These are phyloP conservation scores for Sequoia sempervirens DNA, from an alignment of 75 land plant genomes.

Conservation along the genomic window DNA sequence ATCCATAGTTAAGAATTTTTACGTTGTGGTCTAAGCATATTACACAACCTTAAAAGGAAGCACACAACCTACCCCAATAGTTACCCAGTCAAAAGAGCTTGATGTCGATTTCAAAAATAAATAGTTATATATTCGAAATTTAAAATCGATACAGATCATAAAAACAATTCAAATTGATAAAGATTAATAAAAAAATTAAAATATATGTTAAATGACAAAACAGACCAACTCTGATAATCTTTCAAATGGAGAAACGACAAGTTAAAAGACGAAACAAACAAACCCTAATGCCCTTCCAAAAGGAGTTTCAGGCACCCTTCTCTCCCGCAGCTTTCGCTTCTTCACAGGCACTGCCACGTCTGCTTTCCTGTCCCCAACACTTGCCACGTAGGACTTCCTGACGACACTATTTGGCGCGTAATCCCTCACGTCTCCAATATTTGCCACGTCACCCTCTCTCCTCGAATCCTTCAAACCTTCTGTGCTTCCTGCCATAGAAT, in stretches of 20 bases:
- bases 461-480: too few relatives aligned
- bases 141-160: not conserved
- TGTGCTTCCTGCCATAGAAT: too few relatives aligned
- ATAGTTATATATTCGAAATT: not conserved
- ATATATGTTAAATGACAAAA: not conserved
- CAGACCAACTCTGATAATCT: too few relatives aligned
- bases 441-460: not conserved
- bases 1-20: too few relatives aligned
- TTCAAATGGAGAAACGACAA: too few relatives aligned
- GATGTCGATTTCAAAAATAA: too few relatives aligned
- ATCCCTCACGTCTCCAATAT: too few relatives aligned
- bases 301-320: constrained; percentile 82
- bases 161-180: not conserved
- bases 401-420: not conserved
- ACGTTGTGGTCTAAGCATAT: not conserved
- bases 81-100: not conserved
- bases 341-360: not conserved
- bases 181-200: not conserved
- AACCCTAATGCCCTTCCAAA: too few relatives aligned
- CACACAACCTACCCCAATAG: not conserved
- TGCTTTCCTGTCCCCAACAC: not conserved
- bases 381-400: not conserved
- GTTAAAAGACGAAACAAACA: too few relatives aligned
- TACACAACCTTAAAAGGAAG: not conserved
- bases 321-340: constrained; percentile 66